Conservation (phyloP, 2,329 filamentous ascomycete species). For the Ampelomyces quisqualis region DNA sequence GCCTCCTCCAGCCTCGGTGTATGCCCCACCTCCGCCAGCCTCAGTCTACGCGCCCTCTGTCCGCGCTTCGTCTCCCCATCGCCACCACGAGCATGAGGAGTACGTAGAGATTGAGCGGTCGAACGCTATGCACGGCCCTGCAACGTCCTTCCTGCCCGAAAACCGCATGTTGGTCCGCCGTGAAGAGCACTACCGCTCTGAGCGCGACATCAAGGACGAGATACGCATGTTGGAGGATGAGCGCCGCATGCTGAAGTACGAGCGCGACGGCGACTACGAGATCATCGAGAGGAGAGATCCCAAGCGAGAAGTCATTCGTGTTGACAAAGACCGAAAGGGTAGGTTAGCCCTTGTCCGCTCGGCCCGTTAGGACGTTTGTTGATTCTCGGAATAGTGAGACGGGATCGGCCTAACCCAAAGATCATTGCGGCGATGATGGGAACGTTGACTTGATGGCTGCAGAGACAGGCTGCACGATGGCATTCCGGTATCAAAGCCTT, state of each 20-base stretch:
- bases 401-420: constrained; percentile 45
- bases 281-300: constrained; percentile 59
- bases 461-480: background rate
- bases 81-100: constrained; percentile 33
- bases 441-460: constrained; percentile 40
- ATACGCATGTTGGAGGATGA: constrained; percentile 71
- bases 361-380: constrained; percentile 54
- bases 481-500: too few relatives aligned
- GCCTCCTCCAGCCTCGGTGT: constrained; percentile 23
- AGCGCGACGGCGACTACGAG: constrained; percentile 61
- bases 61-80: constrained; percentile 37
- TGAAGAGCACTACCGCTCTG: constrained; percentile 39
- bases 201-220: constrained; percentile 70
- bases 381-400: constrained; percentile 38
- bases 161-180: constrained; percentile 21
- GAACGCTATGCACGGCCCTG: constrained; percentile 49
- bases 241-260: constrained; percentile 58
- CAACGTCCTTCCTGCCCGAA: constrained; percentile 54
- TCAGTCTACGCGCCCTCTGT: constrained; percentile 38
- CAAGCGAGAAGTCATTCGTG: constrained; percentile 60
- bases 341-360: constrained; percentile 85
- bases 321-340: constrained; percentile 94
- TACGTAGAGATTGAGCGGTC: constrained; percentile 50
- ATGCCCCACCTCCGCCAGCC: constrained; percentile 23
- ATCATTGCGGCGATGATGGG: constrained; percentile 49